Evolutionary conservation across 371 early-diverging fungal genomes (phyloP).

Genomic region (Mucor sp.): DNA sequence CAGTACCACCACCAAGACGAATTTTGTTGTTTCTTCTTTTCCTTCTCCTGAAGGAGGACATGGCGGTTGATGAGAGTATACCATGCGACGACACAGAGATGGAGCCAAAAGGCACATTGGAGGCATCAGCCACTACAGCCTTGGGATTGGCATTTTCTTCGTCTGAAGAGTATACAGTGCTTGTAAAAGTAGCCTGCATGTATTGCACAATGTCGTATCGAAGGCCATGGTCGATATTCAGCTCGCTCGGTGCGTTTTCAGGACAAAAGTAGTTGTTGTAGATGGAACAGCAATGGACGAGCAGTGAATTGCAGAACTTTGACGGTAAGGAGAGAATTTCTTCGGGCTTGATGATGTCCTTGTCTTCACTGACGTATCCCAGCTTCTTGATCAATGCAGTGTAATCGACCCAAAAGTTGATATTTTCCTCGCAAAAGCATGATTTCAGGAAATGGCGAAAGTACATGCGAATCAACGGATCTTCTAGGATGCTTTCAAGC

Average conservation of each 20-base stretch:
- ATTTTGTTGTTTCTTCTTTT: background rate
- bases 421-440: slow-evolving; percentile 67
- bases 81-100: slow-evolving; percentile 18
- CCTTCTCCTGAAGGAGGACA: background rate
- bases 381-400: slow-evolving; percentile 31
- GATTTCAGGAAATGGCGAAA: slow-evolving; percentile 64
- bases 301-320: slow-evolving; percentile 13
- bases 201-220: slow-evolving; percentile 41
- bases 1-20: background rate
- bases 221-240: slow-evolving; percentile 57
- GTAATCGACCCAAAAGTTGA: slow-evolving; percentile 62
- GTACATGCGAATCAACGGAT: slow-evolving; percentile 51
- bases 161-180: background rate
- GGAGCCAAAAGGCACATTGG: slow-evolving; percentile 22
- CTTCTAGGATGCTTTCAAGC: slow-evolving; percentile 60
- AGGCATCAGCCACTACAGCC: slow-evolving; percentile 1
- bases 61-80: background rate
- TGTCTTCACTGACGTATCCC: slow-evolving; percentile 9
- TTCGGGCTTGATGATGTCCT: background rate
- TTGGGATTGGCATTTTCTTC: background rate
- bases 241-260: slow-evolving; percentile 47
- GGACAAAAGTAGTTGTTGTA: slow-evolving; percentile 61
- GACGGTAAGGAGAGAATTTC: background rate
- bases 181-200: slow-evolving; percentile 25
- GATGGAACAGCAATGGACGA: slow-evolving; percentile 53